Evolutionary conservation across 139 green algal genomes (phyloP), one percentile per base, ranked within the genome.

Genomic region (Mesostigma viride): DNA sequence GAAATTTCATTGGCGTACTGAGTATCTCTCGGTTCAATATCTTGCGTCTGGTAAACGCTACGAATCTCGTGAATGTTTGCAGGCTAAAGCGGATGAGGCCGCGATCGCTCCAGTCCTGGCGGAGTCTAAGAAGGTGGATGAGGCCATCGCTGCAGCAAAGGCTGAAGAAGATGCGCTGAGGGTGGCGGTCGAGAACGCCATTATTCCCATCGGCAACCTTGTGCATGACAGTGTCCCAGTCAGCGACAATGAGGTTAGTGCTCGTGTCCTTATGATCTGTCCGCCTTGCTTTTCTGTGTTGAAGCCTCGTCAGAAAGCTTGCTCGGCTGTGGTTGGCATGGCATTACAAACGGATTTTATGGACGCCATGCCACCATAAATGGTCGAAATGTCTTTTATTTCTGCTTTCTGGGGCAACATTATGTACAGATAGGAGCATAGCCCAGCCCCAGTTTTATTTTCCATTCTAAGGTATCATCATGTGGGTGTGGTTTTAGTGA

Each of bases 211-310:
- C 47, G 94, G 94, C 53, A 99, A 99, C 83, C 63, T 97, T 26
- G 93, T 99, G 73, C 93, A 96, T 70, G 88, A 96, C 77, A 85
- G 65, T 36, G 93, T 98, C 53, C 90, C 92, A 8, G 68, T 97
- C 33, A 79, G 68, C 61, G 68, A 97, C 57, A 84, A 99, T 71
- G 94, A 99, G 69, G 69, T 76, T 11, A 72, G 4, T 69, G 84
- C 84, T 94, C 58, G 4, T 63, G 17, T 53, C 14, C 40, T 53
- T 53, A 17, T 53, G 40, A 53, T 53, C 14, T 53, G 40, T n/a
- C n/a, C n/a, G n/a, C n/a, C n/a, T n/a, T n/a, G n/a, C n/a, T n/a
- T n/a, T n/a, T n/a, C n/a, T n/a, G n/a, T n/a, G n/a, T n/a, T n/a
- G n/a, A n/a, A n/a, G n/a, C n/a, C n/a, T n/a, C n/a, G n/a, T n/a